These are phyloP conservation scores for Saccharomyces cerevisiae DNA, from an alignment of 805 yeast species.

Conservation along the genomic window DNA sequence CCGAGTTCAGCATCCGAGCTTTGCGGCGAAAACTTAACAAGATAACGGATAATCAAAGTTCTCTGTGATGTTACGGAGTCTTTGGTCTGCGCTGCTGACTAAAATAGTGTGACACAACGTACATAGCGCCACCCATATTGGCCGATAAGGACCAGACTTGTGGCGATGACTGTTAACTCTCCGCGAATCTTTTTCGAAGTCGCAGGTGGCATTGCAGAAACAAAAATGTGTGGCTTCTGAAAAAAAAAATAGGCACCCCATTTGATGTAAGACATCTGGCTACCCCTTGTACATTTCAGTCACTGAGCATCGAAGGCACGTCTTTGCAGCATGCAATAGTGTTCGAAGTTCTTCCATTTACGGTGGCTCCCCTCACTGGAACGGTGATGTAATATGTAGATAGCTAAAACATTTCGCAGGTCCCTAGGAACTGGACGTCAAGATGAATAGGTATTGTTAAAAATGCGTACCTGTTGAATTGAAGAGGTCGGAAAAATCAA, in stretches of 20 bases:
- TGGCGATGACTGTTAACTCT: not conserved
- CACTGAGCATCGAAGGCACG: not conserved
- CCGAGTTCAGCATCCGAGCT: too few relatives aligned
- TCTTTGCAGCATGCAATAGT: not conserved
- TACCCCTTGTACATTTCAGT: not conserved
- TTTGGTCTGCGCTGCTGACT: not conserved
- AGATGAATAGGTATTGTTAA: not conserved
- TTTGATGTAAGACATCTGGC: not conserved
- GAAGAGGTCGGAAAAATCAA: not conserved
- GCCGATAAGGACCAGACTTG: not conserved
- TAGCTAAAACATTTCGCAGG: not conserved
- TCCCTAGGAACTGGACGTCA: not conserved
- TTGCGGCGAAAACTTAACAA: too few relatives aligned
- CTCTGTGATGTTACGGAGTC: too few relatives aligned
- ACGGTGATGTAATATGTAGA: not conserved
- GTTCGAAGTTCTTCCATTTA: not conserved
- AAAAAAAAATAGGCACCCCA: not conserved
- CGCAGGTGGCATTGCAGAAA: not conserved
- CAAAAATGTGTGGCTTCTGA: not conserved
- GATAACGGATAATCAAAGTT: too few relatives aligned
- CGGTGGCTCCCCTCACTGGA: not conserved
- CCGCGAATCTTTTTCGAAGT: not conserved
- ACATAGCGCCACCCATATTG: not conserved
- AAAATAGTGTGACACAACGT: not conserved
- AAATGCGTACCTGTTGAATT: not conserved